These are phyloP conservation scores for Leucosporidium creatinivorum DNA, from an alignment of 768 basidiomycete species.

Conservation along the genomic window DNA sequence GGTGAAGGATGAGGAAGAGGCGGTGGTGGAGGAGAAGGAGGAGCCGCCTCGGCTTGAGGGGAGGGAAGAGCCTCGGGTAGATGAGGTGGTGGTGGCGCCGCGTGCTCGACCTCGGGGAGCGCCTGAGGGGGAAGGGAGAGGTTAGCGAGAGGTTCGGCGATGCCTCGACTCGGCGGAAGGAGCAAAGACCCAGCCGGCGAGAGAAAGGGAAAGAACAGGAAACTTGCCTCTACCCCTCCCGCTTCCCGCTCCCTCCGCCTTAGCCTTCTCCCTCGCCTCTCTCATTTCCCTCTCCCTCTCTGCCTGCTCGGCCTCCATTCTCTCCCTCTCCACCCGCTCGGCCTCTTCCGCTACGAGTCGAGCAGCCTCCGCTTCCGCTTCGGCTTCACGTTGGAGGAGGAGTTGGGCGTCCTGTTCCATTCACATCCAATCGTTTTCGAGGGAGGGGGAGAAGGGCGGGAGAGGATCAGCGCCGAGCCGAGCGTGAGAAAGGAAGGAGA, in stretches of 20 bases:
- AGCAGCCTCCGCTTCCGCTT: not conserved
- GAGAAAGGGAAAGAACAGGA: too few relatives aligned
- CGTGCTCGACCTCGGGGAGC: not conserved
- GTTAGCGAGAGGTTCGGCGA: not conserved
- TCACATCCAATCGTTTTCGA: too few relatives aligned
- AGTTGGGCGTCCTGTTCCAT: constrained; percentile 7
- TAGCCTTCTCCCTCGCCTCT: not conserved
- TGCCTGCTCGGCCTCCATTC: not conserved
- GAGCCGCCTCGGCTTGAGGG: not conserved
- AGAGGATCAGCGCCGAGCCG: not conserved
- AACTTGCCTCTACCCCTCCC: too few relatives aligned
- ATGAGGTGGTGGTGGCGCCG: not conserved
- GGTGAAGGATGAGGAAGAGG: not conserved
- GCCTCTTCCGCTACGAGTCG: not conserved
- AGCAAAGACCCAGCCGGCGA: too few relatives aligned
- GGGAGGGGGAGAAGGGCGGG: too few relatives aligned
- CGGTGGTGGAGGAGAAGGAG: not conserved
- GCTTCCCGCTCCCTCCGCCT: not conserved
- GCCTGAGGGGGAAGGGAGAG: not conserved
- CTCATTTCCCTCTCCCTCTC: not conserved
- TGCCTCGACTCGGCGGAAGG: too few relatives aligned
- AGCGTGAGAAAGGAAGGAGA: too few relatives aligned
- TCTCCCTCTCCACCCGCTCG: not conserved
- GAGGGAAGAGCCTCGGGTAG: not conserved
- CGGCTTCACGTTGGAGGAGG: constrained; percentile 5